Evolutionary conservation across 1,284 basidiomycete genomes (phyloP).

Genomic region (Boletus mariae): DNA sequence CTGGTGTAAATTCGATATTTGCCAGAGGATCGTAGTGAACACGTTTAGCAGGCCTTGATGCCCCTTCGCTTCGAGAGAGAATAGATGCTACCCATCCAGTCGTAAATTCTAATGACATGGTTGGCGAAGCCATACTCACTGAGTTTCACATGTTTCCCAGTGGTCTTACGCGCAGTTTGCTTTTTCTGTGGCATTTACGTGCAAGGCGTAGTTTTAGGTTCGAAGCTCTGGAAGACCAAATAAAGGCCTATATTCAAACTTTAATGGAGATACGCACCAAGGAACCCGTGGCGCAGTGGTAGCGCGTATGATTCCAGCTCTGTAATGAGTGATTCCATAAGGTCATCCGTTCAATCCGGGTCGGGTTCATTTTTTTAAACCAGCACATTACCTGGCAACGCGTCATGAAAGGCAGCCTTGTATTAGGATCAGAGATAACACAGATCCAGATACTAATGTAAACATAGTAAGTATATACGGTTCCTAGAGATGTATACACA

Average conservation of each 20-base stretch:
- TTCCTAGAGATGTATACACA: conserved; percentile 4
- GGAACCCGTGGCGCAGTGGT: conserved; percentile 35
- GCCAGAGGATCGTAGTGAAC: background rate
- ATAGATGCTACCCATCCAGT: background rate
- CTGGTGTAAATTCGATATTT: background rate
- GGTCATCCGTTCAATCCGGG: conserved; percentile 59
- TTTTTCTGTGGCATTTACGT: conserved; percentile 8
- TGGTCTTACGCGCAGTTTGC: conserved; percentile 26
- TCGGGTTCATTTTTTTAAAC: conserved; percentile 41
- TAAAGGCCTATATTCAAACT: no score
- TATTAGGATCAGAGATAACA: background rate
- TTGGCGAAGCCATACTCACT: conserved; percentile 8
- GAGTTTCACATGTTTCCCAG: conserved; percentile 10
- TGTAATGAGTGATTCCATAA: conserved; percentile 36
- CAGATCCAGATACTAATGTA: conserved; percentile 2
- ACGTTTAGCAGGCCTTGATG: background rate
- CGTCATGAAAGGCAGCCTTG: background rate
- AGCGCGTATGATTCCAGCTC: conserved; percentile 35
- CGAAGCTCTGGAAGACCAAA: background rate
- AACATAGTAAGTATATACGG: conserved; percentile 7
- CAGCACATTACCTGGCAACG: no score
- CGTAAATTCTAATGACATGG: background rate
- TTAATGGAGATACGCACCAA: background rate
- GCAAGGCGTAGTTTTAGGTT: background rate
- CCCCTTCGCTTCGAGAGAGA: background rate